Conservation (phyloP, 192 early-diverging fungal species). For the Oehlia diaphana region DNA sequence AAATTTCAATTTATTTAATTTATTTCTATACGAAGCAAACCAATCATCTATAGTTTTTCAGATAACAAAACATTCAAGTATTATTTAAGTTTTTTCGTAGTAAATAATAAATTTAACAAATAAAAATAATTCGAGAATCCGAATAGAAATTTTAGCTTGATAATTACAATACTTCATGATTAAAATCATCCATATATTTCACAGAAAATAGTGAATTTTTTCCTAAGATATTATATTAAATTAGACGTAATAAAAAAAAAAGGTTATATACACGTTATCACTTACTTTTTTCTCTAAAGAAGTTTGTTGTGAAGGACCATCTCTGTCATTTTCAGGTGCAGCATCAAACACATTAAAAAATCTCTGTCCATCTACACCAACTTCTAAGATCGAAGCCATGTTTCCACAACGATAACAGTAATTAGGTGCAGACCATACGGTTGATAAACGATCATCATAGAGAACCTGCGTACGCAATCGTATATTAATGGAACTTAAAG, state of each 20-base stretch:
- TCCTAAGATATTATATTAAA: slow-evolving; percentile 27
- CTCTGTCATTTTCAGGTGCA: slow-evolving; percentile 75
- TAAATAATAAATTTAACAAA: too few species aligned
- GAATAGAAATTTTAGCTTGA: too few species aligned
- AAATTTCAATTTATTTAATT: too few species aligned
- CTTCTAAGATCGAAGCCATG: slow-evolving; percentile 79
- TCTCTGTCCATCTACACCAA: slow-evolving; percentile 69
- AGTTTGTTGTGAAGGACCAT: slow-evolving; percentile 38
- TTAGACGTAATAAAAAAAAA: neutral
- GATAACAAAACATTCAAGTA: too few species aligned
- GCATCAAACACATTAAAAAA: slow-evolving; percentile 91
- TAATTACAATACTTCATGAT: neutral
- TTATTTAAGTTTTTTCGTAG: too few species aligned
- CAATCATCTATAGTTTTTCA: too few species aligned
- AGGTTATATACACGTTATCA: neutral
- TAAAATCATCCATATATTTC: neutral
- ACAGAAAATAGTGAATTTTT: slow-evolving; percentile 42
- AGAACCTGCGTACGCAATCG: slow-evolving; percentile 56
- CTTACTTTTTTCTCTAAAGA: slow-evolving; percentile 27
- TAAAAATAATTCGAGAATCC: too few species aligned
- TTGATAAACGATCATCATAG: slow-evolving; percentile 82
- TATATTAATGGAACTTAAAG: slow-evolving; percentile 16
- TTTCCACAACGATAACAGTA: slow-evolving; percentile 91
- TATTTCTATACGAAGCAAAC: too few species aligned
- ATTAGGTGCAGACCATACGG: slow-evolving; percentile 85